phyloP scores from a whole-genome alignment of 208 protist genomes.

The Wallacemonas rigidus region DNA sequence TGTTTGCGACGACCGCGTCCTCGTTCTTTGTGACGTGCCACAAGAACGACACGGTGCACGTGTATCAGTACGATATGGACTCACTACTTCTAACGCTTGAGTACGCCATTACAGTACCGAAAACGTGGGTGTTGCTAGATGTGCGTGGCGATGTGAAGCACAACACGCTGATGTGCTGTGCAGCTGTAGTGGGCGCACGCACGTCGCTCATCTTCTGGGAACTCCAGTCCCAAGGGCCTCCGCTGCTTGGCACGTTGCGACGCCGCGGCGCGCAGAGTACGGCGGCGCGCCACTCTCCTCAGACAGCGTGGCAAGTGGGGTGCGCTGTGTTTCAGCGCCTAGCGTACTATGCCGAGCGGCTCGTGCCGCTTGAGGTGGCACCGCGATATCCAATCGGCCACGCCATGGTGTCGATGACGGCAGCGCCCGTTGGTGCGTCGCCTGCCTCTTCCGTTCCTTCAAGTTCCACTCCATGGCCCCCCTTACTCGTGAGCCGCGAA shows the following conservation, averaged over 20 bases:
- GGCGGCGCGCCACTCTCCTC: neutral
- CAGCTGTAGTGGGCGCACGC: neutral
- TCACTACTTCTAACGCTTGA: neutral
- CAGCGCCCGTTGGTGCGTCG: neutral
- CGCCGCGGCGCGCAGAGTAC: neutral
- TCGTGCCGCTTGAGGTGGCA: slow-evolving; percentile 4
- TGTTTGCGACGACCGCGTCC: slow-evolving; percentile 58
- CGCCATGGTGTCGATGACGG: neutral
- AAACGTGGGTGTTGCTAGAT: slow-evolving; percentile 13
- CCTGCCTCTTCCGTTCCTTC: neutral
- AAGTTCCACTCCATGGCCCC: neutral
- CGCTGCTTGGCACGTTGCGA: neutral
- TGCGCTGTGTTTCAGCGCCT: neutral
- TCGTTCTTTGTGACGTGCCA: slow-evolving; percentile 43
- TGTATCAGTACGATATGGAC: slow-evolving; percentile 13
- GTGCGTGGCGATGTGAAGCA: neutral
- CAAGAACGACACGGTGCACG: slow-evolving; percentile 8
- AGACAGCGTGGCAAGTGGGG: slow-evolving; percentile 9
- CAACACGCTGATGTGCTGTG: slow-evolving; percentile 15
- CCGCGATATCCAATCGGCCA: neutral
- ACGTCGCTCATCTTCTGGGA: slow-evolving; percentile 15
- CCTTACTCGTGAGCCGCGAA: neutral
- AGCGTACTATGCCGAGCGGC: slow-evolving; percentile 11
- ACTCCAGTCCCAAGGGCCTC: slow-evolving; percentile 14
- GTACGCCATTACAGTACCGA: slow-evolving; percentile 7